Evolutionary conservation across 2,329 filamentous ascomycete genomes (phyloP), one percentile per base, ranked within the genome.

Genomic region (Ophiostoma fasciatum): DNA sequence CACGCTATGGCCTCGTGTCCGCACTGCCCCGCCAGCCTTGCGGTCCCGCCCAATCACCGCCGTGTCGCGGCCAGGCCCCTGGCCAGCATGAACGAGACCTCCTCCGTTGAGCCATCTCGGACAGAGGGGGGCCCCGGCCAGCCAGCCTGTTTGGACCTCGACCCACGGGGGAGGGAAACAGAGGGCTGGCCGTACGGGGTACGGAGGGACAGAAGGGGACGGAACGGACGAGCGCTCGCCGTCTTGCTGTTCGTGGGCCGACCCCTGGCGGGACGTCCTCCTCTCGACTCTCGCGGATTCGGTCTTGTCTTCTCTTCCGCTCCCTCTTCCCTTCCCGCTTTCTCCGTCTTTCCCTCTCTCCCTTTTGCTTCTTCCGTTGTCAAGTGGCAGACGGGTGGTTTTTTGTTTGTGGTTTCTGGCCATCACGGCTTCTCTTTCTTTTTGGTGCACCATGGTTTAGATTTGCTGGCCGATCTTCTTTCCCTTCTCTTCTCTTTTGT

Each of bases 21-120:
- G n/a, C n/a, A n/a, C n/a, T 28, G 26, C 26, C 26, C 26, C 9
- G 47, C 46, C 50, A 57, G 55, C 55, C 54, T 54, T 49, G 54
- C 44, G 35, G 34, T n/a, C 25, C 29, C 20, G 35, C 21, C 56
- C 54, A 58, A 57, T 57, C 43, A 46, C 15, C n/a, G n/a, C 14
- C 22, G 9, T 25, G 21, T 34, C 19, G 29, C 14, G 27, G 36
- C n/a, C n/a, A 34, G 22, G 31, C 44, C 41, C 39, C 23, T 31
- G 37, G 21, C 36, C 39, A 35, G 49, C 50, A 54, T 51, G 45
- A 51, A 51, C 42, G 31, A 44, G 41, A 14, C 39, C n/a, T n/a
- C n/a, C n/a, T n/a, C 25, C 35, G 45, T 43, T 40, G 40, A 46
- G 46, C 39, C 35, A 46, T 46, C 45, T 47, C 46, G 43, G 43